Evolutionary conservation across 768 basidiomycete genomes (phyloP), one percentile per base, ranked within the genome.

Genomic region (Infundibulicybe gibba): DNA sequence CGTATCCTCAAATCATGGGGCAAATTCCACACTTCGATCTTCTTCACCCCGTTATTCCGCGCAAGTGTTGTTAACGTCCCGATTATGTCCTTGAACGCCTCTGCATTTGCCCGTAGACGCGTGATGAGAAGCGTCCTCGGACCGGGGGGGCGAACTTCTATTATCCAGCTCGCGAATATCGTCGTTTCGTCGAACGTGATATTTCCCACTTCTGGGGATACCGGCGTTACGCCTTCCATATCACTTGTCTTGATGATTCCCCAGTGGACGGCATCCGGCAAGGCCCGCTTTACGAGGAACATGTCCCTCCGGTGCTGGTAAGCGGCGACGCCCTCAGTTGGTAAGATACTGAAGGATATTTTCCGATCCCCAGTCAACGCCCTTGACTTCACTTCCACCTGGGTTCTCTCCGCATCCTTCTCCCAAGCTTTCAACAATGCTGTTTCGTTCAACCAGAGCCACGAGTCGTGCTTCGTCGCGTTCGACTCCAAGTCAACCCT

Each of bases 11-110:
- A 50, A 13, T 71, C 50, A 11, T 49, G 33, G 1, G 71, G 63
- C 21, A 79, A 45, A 50, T 74, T 74, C 72, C 78, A 81, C 3
- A 74, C 57, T 49, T 80, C 80, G 21, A 81, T 56, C 30, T 47
- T 64, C 16, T 60, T 53, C 43, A 75, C 55, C 4, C 62, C 62
- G 45, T 63, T 50, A 31, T 62, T 56, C 35, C 48, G 55, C 15
- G 76, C 76, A 11, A 62, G 54, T 30, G 61, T 53, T 44, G 64
- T 58, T 9, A 78, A 56, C 32, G 53, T 61, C 8, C 40, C 49
- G 8, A 80, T 49, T 12, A 80, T 55, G 5, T 31, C 55, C 3
- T 54, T 54, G 41, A 81, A 72, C 1, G 57, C 52, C 3, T 59
- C 55, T 13, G 58, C 45, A 15, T 44, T 49, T 13, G 56, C 60